Base-by-base conservation (phyloP, 306 rosid genomes). In the Amphicarpaea edgeworthii region DNA sequence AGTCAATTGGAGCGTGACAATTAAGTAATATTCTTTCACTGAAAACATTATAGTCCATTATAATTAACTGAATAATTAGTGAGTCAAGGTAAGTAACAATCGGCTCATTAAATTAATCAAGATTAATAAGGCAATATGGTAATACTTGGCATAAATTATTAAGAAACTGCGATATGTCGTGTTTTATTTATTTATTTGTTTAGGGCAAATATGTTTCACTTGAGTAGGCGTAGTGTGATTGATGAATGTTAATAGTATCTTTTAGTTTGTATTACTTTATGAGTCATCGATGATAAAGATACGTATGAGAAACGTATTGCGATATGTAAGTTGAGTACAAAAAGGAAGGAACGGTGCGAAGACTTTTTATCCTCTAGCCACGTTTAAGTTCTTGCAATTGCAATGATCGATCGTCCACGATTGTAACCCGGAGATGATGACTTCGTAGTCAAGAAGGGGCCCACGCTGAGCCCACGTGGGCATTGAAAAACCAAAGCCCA, bases 261-360 rank as follows among this genome's bases (percentile, higher is more conserved):
- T 40, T 8, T 40, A 40, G 26, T 20, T 5, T 3, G 26, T 9
- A 20, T 1, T 20, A 21, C 11, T 54, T 24, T 28, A 64, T 0
- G 17, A 17, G 17, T 10, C 30, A 37, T 1, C 30, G 28, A 8
- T 15, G 14, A 10, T 41, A 10, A 42, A 57, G 60, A 77, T 67
- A 70, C 46, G 82, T 69, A 78, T 11, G 43, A 46, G 70, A 68
- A 34, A 68, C 70, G 71, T 78, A 69, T 34, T 58, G 16, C 0
- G 41, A 20, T 32, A 3, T 10, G 42, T 3, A 43, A 32, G 1
- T 15, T 7, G 72, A 16, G 15, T 50, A 28, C 5, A 28, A 17
- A 53, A 49, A 19, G 26, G 8, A 61, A 45, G 24, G 23, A 26
- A 42, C 10, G 9, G 8, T 15, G 17, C 40, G 58, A 54, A 19